Evolutionary conservation across 495 filamentous ascomycete species (phyloP).

Genomic region (Friedmanniomyces simplex): DNA sequence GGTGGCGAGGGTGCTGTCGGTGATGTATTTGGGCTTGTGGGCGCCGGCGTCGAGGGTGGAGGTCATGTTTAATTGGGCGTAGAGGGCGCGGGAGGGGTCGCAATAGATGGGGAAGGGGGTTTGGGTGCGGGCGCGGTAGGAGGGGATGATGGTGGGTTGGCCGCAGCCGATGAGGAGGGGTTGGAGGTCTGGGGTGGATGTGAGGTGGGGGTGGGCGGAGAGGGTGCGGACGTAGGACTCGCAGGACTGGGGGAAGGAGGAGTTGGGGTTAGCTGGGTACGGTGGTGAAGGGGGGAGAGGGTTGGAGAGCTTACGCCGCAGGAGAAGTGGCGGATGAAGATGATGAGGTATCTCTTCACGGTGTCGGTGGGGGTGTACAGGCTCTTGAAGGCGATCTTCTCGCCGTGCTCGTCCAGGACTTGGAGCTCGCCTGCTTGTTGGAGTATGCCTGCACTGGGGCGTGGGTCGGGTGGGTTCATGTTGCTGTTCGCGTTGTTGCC

Average conservation of each 20-base stretch:
- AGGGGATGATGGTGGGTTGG: constrained; percentile 6
- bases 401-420: neutral
- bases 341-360: neutral
- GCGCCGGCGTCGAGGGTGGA: constrained; percentile 47
- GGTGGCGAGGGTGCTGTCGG: constrained; percentile 22
- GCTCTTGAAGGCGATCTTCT: neutral
- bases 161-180: constrained; percentile 23
- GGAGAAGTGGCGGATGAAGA: constrained; percentile 7
- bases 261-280: neutral
- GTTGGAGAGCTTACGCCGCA: neutral
- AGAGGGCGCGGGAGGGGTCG: constrained; percentile 60
- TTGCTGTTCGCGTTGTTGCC: too few relatives aligned
- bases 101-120: constrained; percentile 71
- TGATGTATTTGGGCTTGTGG: constrained; percentile 55
- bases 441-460: neutral
- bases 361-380: constrained; percentile 1
- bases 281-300: neutral
- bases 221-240: neutral
- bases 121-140: constrained; percentile 15
- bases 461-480: too few relatives aligned
- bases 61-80: constrained; percentile 61
- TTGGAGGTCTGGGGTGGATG: neutral
- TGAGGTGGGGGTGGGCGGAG: constrained; percentile 6
- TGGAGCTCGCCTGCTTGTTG: neutral
- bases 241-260: neutral